These are phyloP conservation scores for Globisporangium paroecandrum DNA, from an alignment of 352 stramenopile species.

Conservation along the genomic window DNA sequence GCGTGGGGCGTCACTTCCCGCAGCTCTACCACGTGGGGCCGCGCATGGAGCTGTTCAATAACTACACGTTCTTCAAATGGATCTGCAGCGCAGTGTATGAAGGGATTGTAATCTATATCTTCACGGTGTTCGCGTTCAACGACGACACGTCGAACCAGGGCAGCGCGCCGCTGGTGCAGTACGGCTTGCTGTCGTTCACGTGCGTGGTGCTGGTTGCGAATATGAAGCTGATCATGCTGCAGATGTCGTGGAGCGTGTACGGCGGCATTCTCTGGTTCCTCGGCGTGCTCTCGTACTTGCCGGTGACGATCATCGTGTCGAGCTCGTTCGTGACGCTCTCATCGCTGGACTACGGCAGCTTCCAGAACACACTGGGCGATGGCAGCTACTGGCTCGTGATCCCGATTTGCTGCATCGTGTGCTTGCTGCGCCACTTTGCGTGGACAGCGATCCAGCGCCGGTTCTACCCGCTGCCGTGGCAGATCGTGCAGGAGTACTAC, in stretches of 20 bases:
- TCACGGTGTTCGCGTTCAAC: constrained; percentile 72
- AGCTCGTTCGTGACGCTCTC: constrained; percentile 68
- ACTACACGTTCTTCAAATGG: constrained; percentile 83
- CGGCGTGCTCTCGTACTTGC: constrained; percentile 65
- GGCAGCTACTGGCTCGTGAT: constrained; percentile 74
- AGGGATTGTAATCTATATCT: constrained; percentile 60
- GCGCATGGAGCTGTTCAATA: constrained; percentile 81
- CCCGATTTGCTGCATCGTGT: constrained; percentile 45
- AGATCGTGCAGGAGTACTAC: constrained; percentile 80
- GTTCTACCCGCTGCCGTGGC: constrained; percentile 74
- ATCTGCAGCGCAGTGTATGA: constrained; percentile 78
- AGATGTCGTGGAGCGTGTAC: constrained; percentile 74
- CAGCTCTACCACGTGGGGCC: constrained; percentile 74
- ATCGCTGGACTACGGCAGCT: constrained; percentile 63
- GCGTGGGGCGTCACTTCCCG: constrained; percentile 58
- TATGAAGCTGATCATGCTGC: constrained; percentile 85
- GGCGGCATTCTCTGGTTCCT: constrained; percentile 50
- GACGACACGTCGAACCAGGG: constrained; percentile 68
- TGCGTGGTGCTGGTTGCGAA: constrained; percentile 93
- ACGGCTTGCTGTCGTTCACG: constrained; percentile 91
- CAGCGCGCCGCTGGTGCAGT: constrained; percentile 89
- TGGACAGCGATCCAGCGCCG: constrained; percentile 70
- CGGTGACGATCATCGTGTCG: constrained; percentile 53
- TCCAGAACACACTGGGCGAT: constrained; percentile 64
- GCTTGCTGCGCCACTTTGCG: constrained; percentile 63